Conservation (phyloP, 1,284 basidiomycete species). For the Hypsizygus ulmarius region DNA sequence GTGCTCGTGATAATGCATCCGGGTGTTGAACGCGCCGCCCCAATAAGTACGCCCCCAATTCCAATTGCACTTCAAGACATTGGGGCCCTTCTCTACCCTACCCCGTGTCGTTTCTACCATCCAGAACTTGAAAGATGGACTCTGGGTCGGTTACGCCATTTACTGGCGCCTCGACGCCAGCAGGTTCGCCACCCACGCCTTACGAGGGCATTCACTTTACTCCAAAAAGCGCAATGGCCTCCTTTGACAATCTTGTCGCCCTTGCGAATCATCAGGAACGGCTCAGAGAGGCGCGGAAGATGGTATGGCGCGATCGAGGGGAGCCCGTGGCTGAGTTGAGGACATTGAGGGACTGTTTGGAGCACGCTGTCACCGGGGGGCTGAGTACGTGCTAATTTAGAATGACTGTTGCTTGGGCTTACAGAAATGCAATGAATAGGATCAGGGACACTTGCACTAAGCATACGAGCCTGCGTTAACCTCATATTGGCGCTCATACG, state of each 20-base stretch:
- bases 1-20: no score
- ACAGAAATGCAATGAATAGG: slow-evolving; percentile 46
- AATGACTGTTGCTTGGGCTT: background rate
- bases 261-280: slow-evolving; percentile 77
- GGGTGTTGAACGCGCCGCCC: no score
- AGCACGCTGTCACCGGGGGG: slow-evolving; percentile 74
- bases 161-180: slow-evolving; percentile 16
- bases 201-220: slow-evolving; percentile 34
- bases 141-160: slow-evolving; percentile 13
- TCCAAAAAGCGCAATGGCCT: slow-evolving; percentile 59
- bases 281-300: slow-evolving; percentile 65
- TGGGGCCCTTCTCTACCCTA: background rate
- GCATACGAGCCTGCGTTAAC: slow-evolving; percentile 79
- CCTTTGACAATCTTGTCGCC: slow-evolving; percentile 78
- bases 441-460: slow-evolving; percentile 75
- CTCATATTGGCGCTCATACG: slow-evolving; percentile 72
- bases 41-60: no score
- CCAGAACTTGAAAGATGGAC: slow-evolving; percentile 7
- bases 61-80: background rate
- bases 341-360: slow-evolving; percentile 67
- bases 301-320: slow-evolving; percentile 83
- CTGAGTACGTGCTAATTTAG: slow-evolving; percentile 56
- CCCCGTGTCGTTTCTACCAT: background rate
- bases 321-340: slow-evolving; percentile 71
- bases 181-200: slow-evolving; percentile 11